phyloP scores from a whole-genome alignment of 2,329 filamentous ascomycete species.

The Tolypocladium capitatum region DNA sequence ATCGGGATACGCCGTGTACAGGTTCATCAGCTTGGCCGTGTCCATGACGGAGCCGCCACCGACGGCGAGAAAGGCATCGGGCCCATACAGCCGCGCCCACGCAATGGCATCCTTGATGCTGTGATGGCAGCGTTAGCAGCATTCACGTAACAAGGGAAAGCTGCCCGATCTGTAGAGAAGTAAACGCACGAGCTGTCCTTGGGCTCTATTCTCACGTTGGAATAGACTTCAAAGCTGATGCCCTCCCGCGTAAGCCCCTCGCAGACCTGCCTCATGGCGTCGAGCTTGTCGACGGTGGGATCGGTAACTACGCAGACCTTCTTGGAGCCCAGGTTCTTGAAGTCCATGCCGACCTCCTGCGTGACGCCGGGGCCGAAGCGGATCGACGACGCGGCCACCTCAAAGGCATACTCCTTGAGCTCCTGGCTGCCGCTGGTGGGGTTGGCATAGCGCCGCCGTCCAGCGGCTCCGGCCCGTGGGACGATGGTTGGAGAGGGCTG shows the following conservation, averaged over 20 bases:
- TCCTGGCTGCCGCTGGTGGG: conserved; percentile 41
- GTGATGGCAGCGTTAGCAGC: neutral
- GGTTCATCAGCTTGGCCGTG: conserved; percentile 96
- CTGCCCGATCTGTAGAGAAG: neutral
- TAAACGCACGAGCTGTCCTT: conserved; percentile 74
- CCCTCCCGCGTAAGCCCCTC: conserved; percentile 69
- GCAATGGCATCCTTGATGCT: conserved; percentile 83
- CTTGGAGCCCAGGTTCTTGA: conserved; percentile 78
- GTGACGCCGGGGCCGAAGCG: conserved; percentile 88
- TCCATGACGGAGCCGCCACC: conserved; percentile 89
- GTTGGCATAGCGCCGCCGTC: conserved; percentile 50
- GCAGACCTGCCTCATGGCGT: conserved; percentile 80
- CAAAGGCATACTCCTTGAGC: conserved; percentile 93
- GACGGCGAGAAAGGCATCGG: conserved; percentile 87
- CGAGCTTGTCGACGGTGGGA: conserved; percentile 61
- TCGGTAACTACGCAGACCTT: conserved; percentile 91
- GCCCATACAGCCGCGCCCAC: conserved; percentile 65
- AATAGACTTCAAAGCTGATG: conserved; percentile 68
- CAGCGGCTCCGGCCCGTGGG: conserved; percentile 26
- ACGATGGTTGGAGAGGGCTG: conserved; percentile 47
- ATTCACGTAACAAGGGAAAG: neutral
- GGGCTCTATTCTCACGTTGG: conserved; percentile 72
- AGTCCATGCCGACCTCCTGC: conserved; percentile 95
- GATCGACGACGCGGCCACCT: conserved; percentile 93
- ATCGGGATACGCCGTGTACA: conserved; percentile 82